Percentiles rank a stretch among this genome's conserved stretches.
phyloP scores from a whole-genome alignment of 208 protist genomes.

The Wallacemonas sp. region DNA sequence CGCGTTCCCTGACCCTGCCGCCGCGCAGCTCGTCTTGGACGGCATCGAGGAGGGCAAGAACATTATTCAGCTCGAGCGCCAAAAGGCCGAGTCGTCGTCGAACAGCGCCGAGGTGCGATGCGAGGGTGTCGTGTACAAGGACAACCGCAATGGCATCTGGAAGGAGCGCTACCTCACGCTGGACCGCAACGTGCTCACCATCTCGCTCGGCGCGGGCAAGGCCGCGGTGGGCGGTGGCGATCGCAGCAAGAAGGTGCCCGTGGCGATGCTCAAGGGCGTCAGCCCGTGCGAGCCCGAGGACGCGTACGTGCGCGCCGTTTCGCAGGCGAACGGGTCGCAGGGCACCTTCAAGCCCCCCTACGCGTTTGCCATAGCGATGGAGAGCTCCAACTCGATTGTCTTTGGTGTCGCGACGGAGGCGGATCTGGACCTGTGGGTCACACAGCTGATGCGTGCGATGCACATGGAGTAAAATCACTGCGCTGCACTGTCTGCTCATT shows the following conservation, averaged over 20 bases:
- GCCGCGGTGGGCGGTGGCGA: slow-evolving; percentile 50
- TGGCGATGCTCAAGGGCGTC: slow-evolving; percentile 68
- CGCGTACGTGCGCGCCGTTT: slow-evolving; percentile 33
- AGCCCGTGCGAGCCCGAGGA: slow-evolving; percentile 54
- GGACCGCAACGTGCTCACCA: slow-evolving; percentile 65
- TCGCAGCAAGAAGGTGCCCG: slow-evolving; percentile 69
- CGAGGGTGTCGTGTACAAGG: slow-evolving; percentile 86
- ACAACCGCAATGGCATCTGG: slow-evolving; percentile 67
- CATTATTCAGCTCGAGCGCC: slow-evolving; percentile 43
- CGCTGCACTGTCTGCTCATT: neutral
- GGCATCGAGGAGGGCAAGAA: slow-evolving; percentile 69
- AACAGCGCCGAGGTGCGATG: slow-evolving; percentile 41
- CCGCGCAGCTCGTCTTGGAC: slow-evolving; percentile 44
- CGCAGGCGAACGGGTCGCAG: slow-evolving; percentile 3
- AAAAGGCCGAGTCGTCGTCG: slow-evolving; percentile 33
- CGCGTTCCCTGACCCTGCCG: slow-evolving; percentile 45
- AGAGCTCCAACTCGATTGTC: slow-evolving; percentile 73
- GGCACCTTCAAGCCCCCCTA: slow-evolving; percentile 42
- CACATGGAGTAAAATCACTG: slow-evolving; percentile 59
- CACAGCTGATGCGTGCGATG: slow-evolving; percentile 54
- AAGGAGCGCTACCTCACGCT: slow-evolving; percentile 82
- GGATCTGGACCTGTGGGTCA: slow-evolving; percentile 75
- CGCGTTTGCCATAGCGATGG: slow-evolving; percentile 62
- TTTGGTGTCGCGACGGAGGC: slow-evolving; percentile 61
- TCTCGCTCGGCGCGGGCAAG: slow-evolving; percentile 69